Evolutionary conservation across 1,284 basidiomycete genomes (phyloP), one percentile per base, ranked within the genome.

Genomic region (Mixia osmundae): DNA sequence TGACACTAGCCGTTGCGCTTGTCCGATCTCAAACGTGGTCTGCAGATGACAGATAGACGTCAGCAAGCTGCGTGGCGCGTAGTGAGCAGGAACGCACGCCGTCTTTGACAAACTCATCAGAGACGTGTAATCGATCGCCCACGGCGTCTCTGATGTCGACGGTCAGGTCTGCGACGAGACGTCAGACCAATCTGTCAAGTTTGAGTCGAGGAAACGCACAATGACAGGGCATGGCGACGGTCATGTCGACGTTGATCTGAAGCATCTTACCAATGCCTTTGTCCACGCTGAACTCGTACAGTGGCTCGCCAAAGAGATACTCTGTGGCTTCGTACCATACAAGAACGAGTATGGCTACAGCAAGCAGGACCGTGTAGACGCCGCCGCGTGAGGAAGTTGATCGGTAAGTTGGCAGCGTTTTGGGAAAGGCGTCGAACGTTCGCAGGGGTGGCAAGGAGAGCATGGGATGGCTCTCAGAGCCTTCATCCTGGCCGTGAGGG

Each of bases 141-240:
- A 89, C 68, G 0, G 78, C 78, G 55, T 97, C 89, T 35, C 85
- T 64, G 33, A 97, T 57, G 54, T 95, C 89, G 16, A 95, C 72
- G 33, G 71, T 76, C 36, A 97, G 19, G 29, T 29, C 30, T 29
- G 35, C 4, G 15, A 9, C 5, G 42, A 24, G 22, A 16, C 7
- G 25, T 16, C 15, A 21, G n/a, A n/a, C 15, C 24, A n/a, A 9
- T 8, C 6, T 39, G 8, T 16, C 7, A 28, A 15, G 20, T 30
- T 10, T 19, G 32, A 30, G 18, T 8, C 3, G 29, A 5, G 14
- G 20, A 6, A 4, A 69, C 78, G 59, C 53, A 89, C 82, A 79
- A 57, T 67, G 64, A 59, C 85, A 91, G 1, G 79, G 83, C 69
- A 85, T 91, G 45, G 77, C 77, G 18, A 94, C 75, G 10, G 79